Evolutionary conservation across 2,329 filamentous ascomycete genomes (phyloP), one percentile per base, ranked within the genome.

Genomic region (Bipolaris sorokiniana): DNA sequence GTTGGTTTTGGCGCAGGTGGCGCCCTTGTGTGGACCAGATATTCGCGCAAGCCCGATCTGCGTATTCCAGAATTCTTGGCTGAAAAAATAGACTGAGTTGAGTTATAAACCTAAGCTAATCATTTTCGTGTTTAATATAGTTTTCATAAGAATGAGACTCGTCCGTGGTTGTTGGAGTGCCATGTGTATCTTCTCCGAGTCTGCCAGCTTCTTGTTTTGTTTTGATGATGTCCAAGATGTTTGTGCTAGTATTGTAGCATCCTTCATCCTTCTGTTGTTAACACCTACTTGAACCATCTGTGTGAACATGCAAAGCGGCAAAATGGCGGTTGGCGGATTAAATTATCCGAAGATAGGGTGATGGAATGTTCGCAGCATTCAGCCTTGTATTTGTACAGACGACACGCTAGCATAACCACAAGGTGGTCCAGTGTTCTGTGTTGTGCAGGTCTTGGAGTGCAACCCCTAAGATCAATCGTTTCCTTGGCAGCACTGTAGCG

Each of bases 261-360:
- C 4, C 10, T 31, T 31, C 10, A 11, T 1, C 28, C 28, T 31
- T 13, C 9, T 31, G 5, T 31, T 31, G 28, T 11, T 5, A 9
- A 31, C 1, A 31, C 28, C 28, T 31, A 13, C 3, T 31, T 31
- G 28, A 31, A 13, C 10, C 3, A 11, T 16, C 6, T n/a, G 41
- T 7, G 48, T 22, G 45, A 23, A 10, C 10, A 34, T 49, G 53
- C 26, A 51, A 22, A 38, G 23, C 48, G 54, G 60, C 28, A 45
- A 59, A 62, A 55, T 50, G 46, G 40, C 49, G 50, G 57, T 57
- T 59, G 52, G 56, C 48, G 63, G 55, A 59, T 28, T 49, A 47
- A 60, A 48, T 52, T 40, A 22, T 50, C 42, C 48, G 56, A 48
- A 48, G 51, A 51, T 36, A 18, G 38, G 26, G 50, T 51, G 36